These are phyloP conservation scores for Candida sanyiensis DNA, from an alignment of 805 yeast species.

Conservation along the genomic window DNA sequence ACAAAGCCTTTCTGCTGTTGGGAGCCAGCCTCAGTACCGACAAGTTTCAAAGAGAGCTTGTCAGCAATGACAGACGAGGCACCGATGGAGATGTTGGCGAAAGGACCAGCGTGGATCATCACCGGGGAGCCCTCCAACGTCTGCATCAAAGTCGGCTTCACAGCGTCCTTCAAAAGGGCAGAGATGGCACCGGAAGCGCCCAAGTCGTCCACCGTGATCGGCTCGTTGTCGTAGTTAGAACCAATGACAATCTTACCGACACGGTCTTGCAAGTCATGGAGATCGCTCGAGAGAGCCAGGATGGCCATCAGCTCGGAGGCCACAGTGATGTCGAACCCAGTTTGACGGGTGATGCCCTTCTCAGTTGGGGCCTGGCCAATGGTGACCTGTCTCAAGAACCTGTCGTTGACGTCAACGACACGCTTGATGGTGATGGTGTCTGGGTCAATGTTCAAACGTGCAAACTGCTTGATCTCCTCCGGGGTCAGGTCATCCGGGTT, in stretches of 20 bases:
- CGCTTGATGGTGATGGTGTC: slow-evolving; percentile 86
- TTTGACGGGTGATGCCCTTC: slow-evolving; percentile 75
- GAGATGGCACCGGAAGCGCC: slow-evolving; percentile 86
- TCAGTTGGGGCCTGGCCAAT: slow-evolving; percentile 92
- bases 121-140: slow-evolving; percentile 87
- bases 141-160: slow-evolving; percentile 84
- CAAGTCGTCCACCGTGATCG: slow-evolving; percentile 77
- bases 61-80: slow-evolving; percentile 82
- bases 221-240: slow-evolving; percentile 59
- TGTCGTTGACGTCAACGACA: slow-evolving; percentile 91
- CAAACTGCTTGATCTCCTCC: slow-evolving; percentile 61
- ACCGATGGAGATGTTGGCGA: slow-evolving; percentile 83
- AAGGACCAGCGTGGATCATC: slow-evolving; percentile 84
- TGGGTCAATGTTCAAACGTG: slow-evolving; percentile 71
- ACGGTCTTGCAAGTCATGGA: slow-evolving; percentile 67
- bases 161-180: slow-evolving; percentile 74
- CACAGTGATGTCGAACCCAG: slow-evolving; percentile 95
- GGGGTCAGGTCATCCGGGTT: slow-evolving; percentile 67
- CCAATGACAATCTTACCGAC: slow-evolving; percentile 75
- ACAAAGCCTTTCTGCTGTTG: slow-evolving; percentile 61
- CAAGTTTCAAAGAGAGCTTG: slow-evolving; percentile 71
- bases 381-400: slow-evolving; percentile 83
- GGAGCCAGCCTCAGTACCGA: slow-evolving; percentile 51
- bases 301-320: slow-evolving; percentile 97
- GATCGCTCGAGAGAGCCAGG: slow-evolving; percentile 66